Conservation (phyloP, 1,284 basidiomycete species). For the Cutaneotrichosporon arboriforme region DNA sequence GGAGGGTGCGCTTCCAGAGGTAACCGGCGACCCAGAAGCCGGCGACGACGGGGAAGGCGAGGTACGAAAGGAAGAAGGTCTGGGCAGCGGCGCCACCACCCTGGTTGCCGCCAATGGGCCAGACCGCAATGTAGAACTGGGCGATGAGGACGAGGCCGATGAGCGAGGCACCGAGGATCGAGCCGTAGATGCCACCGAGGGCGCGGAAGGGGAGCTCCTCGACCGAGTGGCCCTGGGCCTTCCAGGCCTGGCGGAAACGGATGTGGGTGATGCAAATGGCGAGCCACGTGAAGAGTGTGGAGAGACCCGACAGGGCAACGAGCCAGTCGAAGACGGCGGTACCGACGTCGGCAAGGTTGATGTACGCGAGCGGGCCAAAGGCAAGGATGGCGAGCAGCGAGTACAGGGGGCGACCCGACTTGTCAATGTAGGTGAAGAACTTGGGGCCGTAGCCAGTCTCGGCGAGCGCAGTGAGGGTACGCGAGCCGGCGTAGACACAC, state of each 20-base stretch:
- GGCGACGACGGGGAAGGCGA: conserved; percentile 46
- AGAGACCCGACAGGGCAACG: conserved; percentile 52
- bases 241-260: conserved; percentile 50
- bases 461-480: conserved; percentile 43
- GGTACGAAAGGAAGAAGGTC: conserved; percentile 49
- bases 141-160: conserved; percentile 41
- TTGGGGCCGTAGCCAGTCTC: conserved; percentile 51
- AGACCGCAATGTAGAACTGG: conserved; percentile 41
- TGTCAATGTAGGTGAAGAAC: conserved; percentile 52
- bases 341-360: conserved; percentile 42
- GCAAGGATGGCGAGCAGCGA: conserved; percentile 47
- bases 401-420: conserved; percentile 51
- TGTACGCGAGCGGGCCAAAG: conserved; percentile 47
- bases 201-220: conserved; percentile 50
- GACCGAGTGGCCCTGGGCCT: conserved; percentile 44
- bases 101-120: conserved; percentile 15
- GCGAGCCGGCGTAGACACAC: conserved; percentile 45
- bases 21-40: conserved; percentile 41
- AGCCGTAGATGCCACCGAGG: conserved; percentile 50
- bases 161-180: conserved; percentile 46
- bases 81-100: conserved; percentile 28
- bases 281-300: conserved; percentile 53
- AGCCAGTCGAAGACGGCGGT: conserved; percentile 48
- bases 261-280: conserved; percentile 34
- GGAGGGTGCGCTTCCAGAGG: conserved; percentile 42